Base-by-base conservation (phyloP, 2,329 filamentous ascomycete species). In the Ceratocystis cacaofunesta region DNA sequence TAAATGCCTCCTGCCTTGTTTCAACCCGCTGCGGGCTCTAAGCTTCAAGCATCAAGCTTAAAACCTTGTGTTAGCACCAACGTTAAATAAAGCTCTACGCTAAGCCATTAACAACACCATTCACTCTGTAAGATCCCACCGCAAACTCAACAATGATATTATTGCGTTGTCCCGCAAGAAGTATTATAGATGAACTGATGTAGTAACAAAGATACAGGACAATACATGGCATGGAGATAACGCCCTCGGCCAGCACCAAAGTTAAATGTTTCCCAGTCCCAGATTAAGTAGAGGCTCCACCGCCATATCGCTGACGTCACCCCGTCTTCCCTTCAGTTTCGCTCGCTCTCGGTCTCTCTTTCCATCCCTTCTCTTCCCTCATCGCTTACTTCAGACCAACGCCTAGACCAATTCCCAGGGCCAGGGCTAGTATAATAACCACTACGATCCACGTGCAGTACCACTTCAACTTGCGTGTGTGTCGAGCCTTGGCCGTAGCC, bases 391-490 rank as follows among this genome's bases (percentile, higher is more conserved):
- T 43, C 48, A 82, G 70, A 55, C 73, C 75, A 62, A 85, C 71
- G 61, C 80, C 81, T 15, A 85, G 72, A 66, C 78, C 82, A 68
- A 86, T 79, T 65, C 78, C 82, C 43, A 84, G 72, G 7, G 76
- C 79, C 66, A 85, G 76, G 68, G 77, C 79, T 63, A 86, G 73
- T 71, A 83, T 74, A 73, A 85, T 83, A 72, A 86, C 76, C 25
- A 83, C 70, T 61, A 78, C 77, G 67, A 91, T 78, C 68, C 84
- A 75, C 68, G 89, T 77, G 44, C 66, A 66, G 82, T 83, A 90
- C 89, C 89, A 92, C 80, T 92, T 92, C 76, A 90, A 82, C 78
- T 85, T 88, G 71, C 88, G 82, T 70, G 83, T 81, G 70, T 83
- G 80, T 69, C 82, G 79, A 62, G 88, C 88, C 70, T 82, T 82